Base-by-base conservation (phyloP, 164 flowering plant genomes). In the Aristolochia fimbriata region DNA sequence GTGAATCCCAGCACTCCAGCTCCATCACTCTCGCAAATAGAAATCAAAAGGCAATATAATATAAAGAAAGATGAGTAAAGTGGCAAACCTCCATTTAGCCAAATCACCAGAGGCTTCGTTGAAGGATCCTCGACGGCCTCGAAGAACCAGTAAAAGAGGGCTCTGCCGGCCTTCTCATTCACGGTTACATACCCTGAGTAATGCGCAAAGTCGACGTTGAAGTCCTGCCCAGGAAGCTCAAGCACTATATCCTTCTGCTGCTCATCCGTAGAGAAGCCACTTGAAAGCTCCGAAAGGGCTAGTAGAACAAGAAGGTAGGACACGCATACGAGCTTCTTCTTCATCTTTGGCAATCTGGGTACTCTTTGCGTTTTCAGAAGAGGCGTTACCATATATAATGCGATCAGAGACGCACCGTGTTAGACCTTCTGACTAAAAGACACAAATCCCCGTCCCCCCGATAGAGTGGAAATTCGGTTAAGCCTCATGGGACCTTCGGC, bases 1-100 rank as follows among this genome's bases (percentile, higher is more conserved):
- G n/a, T 6, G 22, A 49, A 49, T 49, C 20, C 52, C 19, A 5
- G 22, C 1, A 6, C 52, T 17, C 52, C 19, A 17, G 14, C 23
- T 15, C 8, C 19, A 54, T 54, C 31, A 54, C 30, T 15, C 52
- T 1, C 19, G 19, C 52, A 49, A 54, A 21, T 20, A 54, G 27
- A 54, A 6, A 37, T 10, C 9, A 16, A 54, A 14, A 8, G 14
- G 25, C 17, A 20, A 23, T 3, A n/a, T n/a, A n/a, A n/a, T n/a
- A n/a, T n/a, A 56, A 17, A 30, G 21, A 33, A 19, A 45, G 50
- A 58, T 8, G 24, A 21, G 24, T 1, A 23, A 4, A 22, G 14
- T 33, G 8, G 27, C 21, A 30, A 33, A 85, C 96, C 98, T 79
- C 98, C 98, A 73, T 92, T 87, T 31, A 87, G 87, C 98, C 98